Conservation (phyloP, 495 filamentous ascomycete genomes). For the Amniculicola lignicola region DNA sequence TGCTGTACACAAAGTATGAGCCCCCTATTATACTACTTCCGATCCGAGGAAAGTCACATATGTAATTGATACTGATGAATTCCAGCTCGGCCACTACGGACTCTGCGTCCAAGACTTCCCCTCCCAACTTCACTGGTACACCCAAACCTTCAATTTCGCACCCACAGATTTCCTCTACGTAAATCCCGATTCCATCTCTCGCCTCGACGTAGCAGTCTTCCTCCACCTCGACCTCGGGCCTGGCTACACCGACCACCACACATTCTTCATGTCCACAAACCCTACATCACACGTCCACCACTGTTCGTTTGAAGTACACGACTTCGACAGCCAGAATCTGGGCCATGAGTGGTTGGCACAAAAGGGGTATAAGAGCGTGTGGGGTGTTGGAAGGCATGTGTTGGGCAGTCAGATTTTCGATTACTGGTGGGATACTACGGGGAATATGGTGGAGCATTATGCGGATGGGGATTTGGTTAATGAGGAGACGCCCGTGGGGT, state of each 20-base stretch:
- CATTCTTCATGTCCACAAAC: constrained; percentile 60
- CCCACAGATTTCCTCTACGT: constrained; percentile 56
- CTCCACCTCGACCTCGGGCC: constrained; percentile 61
- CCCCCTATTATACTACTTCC: no score
- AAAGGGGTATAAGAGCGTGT: constrained; percentile 64
- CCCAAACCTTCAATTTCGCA: constrained; percentile 63
- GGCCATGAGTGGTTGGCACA: constrained; percentile 68
- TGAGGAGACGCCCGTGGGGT: constrained; percentile 48
- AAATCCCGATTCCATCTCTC: constrained; percentile 12
- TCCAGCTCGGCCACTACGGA: constrained; percentile 65
- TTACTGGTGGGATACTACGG: constrained; percentile 64
- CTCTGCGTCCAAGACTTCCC: constrained; percentile 60
- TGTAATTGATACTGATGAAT: no score
- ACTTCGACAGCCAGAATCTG: constrained; percentile 70
- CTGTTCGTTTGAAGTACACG: constrained; percentile 69
- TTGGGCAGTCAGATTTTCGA: constrained; percentile 66
- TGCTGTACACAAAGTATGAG: constrained; percentile 57
- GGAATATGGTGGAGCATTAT: constrained; percentile 63
- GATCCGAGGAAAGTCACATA: no score
- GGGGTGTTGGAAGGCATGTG: constrained; percentile 70
- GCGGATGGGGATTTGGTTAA: constrained; percentile 69
- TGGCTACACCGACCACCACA: constrained; percentile 66
- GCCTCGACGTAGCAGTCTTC: constrained; percentile 58
- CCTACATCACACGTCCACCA: constrained; percentile 65
- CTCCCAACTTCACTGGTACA: constrained; percentile 60